Percentiles rank a stretch among this genome's conserved stretches.
Conservation (phyloP, 129 eudicot genomes). For the Helichrysum umbraculigerum region DNA sequence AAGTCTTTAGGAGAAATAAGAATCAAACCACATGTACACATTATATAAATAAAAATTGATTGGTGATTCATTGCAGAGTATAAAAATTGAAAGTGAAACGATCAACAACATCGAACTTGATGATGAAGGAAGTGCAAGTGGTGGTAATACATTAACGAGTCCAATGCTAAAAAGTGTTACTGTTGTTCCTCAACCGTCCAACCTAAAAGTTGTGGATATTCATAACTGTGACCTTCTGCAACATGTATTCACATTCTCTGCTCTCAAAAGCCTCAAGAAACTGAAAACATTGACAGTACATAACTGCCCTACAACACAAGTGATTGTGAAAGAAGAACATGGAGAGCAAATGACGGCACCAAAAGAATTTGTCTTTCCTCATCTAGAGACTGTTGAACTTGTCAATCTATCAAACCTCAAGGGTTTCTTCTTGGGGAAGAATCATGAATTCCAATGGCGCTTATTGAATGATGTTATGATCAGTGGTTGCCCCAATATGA, state of each 20-base stretch:
- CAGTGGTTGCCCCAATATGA: neutral
- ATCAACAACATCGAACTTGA: neutral
- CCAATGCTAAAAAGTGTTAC: too few species aligned
- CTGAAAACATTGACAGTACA: neutral
- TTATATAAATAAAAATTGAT: too few species aligned
- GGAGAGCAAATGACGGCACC: neutral
- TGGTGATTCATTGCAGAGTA: too few species aligned
- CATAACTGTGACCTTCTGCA: too few species aligned
- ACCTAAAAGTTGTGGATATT: too few species aligned
- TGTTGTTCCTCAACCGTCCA: conserved; percentile 1
- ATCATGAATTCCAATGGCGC: neutral
- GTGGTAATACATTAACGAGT: neutral
- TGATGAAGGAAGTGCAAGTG: neutral
- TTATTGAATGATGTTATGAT: neutral
- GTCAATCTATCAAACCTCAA: conserved; percentile 13
- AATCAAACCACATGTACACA: too few species aligned
- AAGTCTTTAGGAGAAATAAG: too few species aligned
- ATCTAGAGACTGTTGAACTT: conserved; percentile 11
- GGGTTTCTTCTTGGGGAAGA: conserved; percentile 14
- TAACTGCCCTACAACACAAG: neutral
- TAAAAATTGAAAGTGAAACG: neutral
- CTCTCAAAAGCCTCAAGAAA: conserved; percentile 6
- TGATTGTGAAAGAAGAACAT: neutral
- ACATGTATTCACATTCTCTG: too few species aligned
- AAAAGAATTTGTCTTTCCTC: neutral